phyloP scores from a whole-genome alignment of 768 basidiomycete species.

The Nidularia sp. region DNA sequence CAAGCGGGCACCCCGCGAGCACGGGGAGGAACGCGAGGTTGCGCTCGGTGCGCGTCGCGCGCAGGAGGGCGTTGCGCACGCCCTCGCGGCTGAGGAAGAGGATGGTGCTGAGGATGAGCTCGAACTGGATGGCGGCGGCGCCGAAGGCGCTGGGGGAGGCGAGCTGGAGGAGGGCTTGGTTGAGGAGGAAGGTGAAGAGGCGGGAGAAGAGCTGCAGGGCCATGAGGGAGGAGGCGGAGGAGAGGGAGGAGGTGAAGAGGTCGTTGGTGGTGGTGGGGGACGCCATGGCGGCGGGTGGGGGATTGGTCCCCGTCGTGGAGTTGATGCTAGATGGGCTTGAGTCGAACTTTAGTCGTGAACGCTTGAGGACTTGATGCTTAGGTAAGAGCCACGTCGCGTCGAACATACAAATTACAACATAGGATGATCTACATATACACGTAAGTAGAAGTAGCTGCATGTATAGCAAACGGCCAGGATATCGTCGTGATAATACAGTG shows the following conservation, averaged over 20 bases:
- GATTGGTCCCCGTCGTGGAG: neutral
- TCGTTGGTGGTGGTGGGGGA: neutral
- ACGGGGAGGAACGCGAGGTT: constrained; percentile 66
- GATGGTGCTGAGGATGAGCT: constrained; percentile 84
- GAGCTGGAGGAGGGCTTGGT: constrained; percentile 82
- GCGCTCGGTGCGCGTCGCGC: constrained; percentile 26
- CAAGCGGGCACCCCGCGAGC: constrained; percentile 62
- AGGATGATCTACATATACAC: neutral
- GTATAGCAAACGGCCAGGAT: neutral
- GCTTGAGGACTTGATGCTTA: too few relatives aligned
- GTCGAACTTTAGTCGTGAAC: too few relatives aligned
- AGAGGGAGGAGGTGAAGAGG: constrained; percentile 28
- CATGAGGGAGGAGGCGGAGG: constrained; percentile 65
- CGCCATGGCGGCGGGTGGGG: neutral
- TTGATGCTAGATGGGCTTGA: too few relatives aligned
- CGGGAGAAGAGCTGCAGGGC: constrained; percentile 84
- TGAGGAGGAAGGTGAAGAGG: constrained; percentile 81
- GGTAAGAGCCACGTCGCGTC: too few relatives aligned
- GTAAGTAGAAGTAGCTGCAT: neutral
- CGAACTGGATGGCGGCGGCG: constrained; percentile 91
- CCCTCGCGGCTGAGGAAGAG: constrained; percentile 94
- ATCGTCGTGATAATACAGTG: neutral
- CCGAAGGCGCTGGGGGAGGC: constrained; percentile 85
- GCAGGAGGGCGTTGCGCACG: constrained; percentile 78
- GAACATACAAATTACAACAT: neutral